A percentile compares a stretch with the other conserved stretches of the same genome.
Evolutionary conservation across 2,329 filamentous ascomycete genomes (phyloP).

Genomic region (Alternaria burnsii): DNA sequence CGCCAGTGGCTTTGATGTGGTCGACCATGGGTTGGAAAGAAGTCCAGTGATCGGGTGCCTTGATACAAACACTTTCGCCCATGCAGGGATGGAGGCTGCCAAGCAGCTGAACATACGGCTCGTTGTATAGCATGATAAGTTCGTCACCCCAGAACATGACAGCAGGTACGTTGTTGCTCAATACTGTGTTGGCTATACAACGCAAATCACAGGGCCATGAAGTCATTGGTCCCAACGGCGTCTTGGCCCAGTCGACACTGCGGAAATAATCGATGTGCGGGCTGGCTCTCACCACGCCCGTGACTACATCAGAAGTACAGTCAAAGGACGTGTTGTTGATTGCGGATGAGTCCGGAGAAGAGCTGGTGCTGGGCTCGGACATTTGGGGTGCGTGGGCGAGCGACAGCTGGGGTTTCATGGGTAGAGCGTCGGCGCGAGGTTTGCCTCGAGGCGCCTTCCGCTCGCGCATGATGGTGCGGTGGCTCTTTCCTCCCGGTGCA

Average conservation of each 20-base stretch:
- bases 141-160: conserved; percentile 64
- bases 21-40: conserved; percentile 33
- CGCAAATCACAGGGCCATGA: conserved; percentile 74
- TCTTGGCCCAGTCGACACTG: conserved; percentile 74
- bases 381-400: background rate
- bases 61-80: conserved; percentile 66
- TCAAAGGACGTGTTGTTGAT: conserved; percentile 20
- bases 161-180: conserved; percentile 63
- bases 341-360: background rate
- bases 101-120: conserved; percentile 43
- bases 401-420: conserved; percentile 37
- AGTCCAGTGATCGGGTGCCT: conserved; percentile 73
- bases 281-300: background rate
- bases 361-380: background rate
- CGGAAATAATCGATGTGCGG: conserved; percentile 74
- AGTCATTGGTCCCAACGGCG: conserved; percentile 75
- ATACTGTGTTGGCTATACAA: conserved; percentile 78
- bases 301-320: conserved; percentile 21
- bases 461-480: conserved; percentile 10
- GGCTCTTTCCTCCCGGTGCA: conserved; percentile 4
- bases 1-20: conserved; percentile 32
- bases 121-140: conserved; percentile 51
- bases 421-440: conserved; percentile 52
- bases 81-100: conserved; percentile 62
- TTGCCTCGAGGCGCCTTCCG: conserved; percentile 54